phyloP scores from a whole-genome alignment of 1,139 yeast species.

The Sugiyamaella neomexicana region DNA sequence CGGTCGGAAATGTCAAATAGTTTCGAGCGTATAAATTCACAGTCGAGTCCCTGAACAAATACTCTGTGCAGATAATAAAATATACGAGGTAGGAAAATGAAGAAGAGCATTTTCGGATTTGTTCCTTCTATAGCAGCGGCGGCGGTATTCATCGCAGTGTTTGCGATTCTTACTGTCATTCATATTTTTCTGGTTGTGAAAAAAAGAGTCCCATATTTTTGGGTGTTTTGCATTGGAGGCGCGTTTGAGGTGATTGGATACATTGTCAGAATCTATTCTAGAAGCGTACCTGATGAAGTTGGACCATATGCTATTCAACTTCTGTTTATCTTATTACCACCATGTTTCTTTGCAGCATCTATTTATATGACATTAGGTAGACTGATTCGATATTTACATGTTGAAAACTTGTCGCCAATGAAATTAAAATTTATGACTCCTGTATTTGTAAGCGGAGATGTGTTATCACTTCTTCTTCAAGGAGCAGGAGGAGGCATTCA shows the following conservation, averaged over 20 bases:
- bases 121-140: conserved; percentile 28
- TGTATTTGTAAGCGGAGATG: conserved; percentile 49
- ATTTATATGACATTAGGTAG: conserved; percentile 49
- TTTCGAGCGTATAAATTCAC: too few relatives aligned
- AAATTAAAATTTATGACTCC: conserved; percentile 42
- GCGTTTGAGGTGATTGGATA: conserved; percentile 41
- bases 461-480: conserved; percentile 46
- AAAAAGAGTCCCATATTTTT: conserved; percentile 25
- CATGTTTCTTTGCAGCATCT: conserved; percentile 48
- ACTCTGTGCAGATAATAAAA: too few relatives aligned
- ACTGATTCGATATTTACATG: conserved; percentile 37
- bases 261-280: conserved; percentile 38
- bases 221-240: conserved; percentile 30
- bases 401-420: conserved; percentile 39
- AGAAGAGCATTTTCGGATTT: conserved; percentile 8
- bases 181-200: conserved; percentile 24
- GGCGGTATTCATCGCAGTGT: conserved; percentile 26
- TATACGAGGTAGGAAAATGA: not conserved
- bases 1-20: too few relatives aligned
- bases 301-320: conserved; percentile 44
- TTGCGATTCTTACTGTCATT: conserved; percentile 20
- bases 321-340: conserved; percentile 45
- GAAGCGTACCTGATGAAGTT: conserved; percentile 27
- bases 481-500: conserved; percentile 48
- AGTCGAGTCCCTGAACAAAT: too few relatives aligned